Percentiles rank a stretch among this genome's conserved stretches.
These are phyloP conservation scores for Furculomyces boomerangus DNA, from an alignment of 371 early-diverging fungal genomes.

Conservation along the genomic window DNA sequence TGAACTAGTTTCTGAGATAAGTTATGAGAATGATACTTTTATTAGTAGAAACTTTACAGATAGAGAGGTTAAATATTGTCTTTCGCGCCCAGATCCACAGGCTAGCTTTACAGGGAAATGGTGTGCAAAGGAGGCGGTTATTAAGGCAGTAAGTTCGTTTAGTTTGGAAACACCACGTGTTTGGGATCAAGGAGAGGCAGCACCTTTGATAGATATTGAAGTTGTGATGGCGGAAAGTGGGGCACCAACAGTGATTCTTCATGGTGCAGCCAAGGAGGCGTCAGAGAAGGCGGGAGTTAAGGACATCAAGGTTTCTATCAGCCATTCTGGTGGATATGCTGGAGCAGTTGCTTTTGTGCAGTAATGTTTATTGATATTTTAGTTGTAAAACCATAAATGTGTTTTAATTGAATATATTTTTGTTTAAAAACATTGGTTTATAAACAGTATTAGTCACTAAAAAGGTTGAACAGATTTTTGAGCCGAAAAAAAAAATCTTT, in stretches of 20 bases:
- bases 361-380: too few relatives aligned
- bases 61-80: conserved; percentile 67
- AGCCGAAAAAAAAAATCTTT: too few relatives aligned
- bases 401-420: too few relatives aligned
- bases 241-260: conserved; percentile 72
- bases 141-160: conserved; percentile 77
- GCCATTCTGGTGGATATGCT: conserved; percentile 82
- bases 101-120: conserved; percentile 86
- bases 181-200: conserved; percentile 64
- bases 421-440: too few relatives aligned
- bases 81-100: conserved; percentile 49
- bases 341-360: conserved; percentile 65
- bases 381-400: neutral
- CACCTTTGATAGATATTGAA: conserved; percentile 83
- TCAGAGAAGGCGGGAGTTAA: conserved; percentile 49
- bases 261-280: conserved; percentile 63
- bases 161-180: conserved; percentile 32
- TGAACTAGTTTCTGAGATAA: conserved; percentile 64
- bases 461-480: too few relatives aligned
- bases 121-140: conserved; percentile 93
- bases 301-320: conserved; percentile 74
- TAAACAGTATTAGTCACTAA: too few relatives aligned
- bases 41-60: conserved; percentile 81
- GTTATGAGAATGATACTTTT: conserved; percentile 65
- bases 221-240: conserved; percentile 48